Evolutionary conservation across 2,329 filamentous ascomycete species (phyloP), one percentile per base, ranked within the genome.

Genomic region (Colletotrichum sp.): DNA sequence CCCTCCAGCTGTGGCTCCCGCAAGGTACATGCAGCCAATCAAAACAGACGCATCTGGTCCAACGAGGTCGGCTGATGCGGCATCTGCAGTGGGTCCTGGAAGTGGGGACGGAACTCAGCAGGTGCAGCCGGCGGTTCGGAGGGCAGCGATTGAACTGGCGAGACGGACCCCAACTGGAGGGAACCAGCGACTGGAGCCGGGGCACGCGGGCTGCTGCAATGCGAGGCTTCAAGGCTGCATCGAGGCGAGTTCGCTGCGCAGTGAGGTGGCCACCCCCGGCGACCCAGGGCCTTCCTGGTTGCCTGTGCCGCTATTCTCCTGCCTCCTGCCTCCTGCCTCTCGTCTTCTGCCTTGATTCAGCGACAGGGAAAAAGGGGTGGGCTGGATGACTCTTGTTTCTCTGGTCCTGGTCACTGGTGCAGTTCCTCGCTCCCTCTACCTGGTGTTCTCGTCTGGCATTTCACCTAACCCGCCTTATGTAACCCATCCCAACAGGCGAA

Each of bases 201-300:
- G 43, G 71, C 66, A 70, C 36, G 60, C 32, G 55, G 55, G 27
- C 48, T 36, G 65, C 48, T 68, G 56, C 39, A 58, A 48, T 61
- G 71, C 66, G 34, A 72, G 69, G 25, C 72, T 75, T 75, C 72
- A 48, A 72, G 72, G 72, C 69, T 75, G 72, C 72, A 75, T 75
- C 36, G 32, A 67, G 72, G 69, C 72, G 68, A 39, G 22, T 28
- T 62, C 30, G 39, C 34, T 34, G 48, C 39, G 15, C 66, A 18
- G 69, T 71, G 30, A 56, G 61, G 43, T 66, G 69, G 61, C 25
- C 60, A 32, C 2, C 30, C 60, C 60, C 60, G 13, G 18, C 28
- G n/a, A 22, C 28, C 32, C 61, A 27, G 32, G 32, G 4, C 18
- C 34, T 43, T 39, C 61, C 61, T 43, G 32, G 32, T 43, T 34